Base-by-base conservation (phyloP, 2,329 filamentous ascomycete genomes). In the Davidsoniella virescens region DNA sequence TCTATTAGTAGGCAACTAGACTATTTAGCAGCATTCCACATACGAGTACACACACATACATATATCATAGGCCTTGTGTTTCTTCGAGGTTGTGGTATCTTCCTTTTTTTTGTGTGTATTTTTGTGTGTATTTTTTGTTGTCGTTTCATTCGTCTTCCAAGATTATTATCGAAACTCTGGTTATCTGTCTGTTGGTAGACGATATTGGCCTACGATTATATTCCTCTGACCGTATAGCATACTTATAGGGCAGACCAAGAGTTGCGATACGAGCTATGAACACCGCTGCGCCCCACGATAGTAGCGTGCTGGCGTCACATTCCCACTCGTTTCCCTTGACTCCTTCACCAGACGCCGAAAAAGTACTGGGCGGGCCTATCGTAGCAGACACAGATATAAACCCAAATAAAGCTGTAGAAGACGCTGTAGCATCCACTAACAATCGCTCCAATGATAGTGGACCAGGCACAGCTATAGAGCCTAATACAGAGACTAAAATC, bases 251-350 rank as follows among this genome's bases (percentile, higher is more conserved):
- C 26, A 33, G 26, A 47, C 37, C 17, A 8, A 33, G 26, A 12
- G 10, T 9, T 33, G 10, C 26, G 26, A 33, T 33, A 33, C 26
- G 26, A 33, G 26, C 26, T 33, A 33, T 33, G 26, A 4, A 33
- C 26, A 33, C 26, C 3, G 26, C 26, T 33, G 26, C 26, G 26
- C 26, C 26, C 26, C 26, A 9, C 26, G 26, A 33, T 33, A 33
- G 26, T 33, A 33, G 26, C 26, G 26, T 33, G 10, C 10, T 8
- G 26, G 26, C 26, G 10, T 36, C 44, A n/a, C 26, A 36, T 51
- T 51, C 38, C 33, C 50, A 47, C 12, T 25, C 37, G 25, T 52
- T 49, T 39, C 45, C 51, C 43, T 49, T 50, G 48, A 53, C 47
- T 41, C 47, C 51, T 12, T 50, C 51, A 42, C 51, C 51, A 23